These are phyloP conservation scores for Aspergillus leporis DNA, from an alignment of 495 filamentous ascomycete genomes.

Conservation along the genomic window DNA sequence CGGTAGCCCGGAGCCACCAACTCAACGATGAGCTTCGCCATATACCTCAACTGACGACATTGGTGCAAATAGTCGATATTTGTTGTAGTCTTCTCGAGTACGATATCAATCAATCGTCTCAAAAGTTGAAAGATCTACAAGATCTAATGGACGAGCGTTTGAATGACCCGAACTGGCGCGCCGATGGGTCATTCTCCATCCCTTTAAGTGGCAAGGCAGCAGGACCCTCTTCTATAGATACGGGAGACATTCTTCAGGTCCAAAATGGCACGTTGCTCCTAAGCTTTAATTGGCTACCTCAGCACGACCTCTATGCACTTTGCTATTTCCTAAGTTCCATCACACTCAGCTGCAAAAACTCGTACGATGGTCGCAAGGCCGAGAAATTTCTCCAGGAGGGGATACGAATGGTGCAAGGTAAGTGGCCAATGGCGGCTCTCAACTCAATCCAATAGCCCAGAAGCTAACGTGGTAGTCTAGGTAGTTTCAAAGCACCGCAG, in stretches of 20 bases:
- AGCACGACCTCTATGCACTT: constrained; percentile 67
- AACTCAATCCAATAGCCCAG: constrained; percentile 17
- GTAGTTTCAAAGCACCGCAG: constrained; percentile 42
- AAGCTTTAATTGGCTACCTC: constrained; percentile 64
- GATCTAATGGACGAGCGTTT: constrained; percentile 62
- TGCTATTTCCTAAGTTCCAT: constrained; percentile 75
- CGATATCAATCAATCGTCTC: constrained; percentile 58
- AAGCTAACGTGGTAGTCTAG: constrained; percentile 15
- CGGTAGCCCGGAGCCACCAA: constrained; percentile 73
- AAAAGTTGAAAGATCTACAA: constrained; percentile 74
- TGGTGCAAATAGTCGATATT: constrained; percentile 80
- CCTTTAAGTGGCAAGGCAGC: constrained; percentile 60
- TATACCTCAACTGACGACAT: constrained; percentile 70
- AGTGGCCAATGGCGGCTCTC: constrained; percentile 20
- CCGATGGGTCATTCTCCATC: constrained; percentile 71
- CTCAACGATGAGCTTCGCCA: constrained; percentile 63
- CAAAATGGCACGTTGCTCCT: constrained; percentile 49
- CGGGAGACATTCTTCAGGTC: constrained; percentile 47
- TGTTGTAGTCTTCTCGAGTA: constrained; percentile 69
- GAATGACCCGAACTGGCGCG: constrained; percentile 58
- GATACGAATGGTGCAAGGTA: constrained; percentile 56
- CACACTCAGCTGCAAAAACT: constrained; percentile 61
- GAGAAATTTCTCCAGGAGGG: constrained; percentile 69
- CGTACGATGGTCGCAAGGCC: constrained; percentile 63
- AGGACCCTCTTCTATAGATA: constrained; percentile 47